A percentile compares a stretch with the other conserved stretches of the same genome.
Conservation (phyloP, 2,329 filamentous ascomycete genomes). For the Botrytis pseudocinerea region DNA sequence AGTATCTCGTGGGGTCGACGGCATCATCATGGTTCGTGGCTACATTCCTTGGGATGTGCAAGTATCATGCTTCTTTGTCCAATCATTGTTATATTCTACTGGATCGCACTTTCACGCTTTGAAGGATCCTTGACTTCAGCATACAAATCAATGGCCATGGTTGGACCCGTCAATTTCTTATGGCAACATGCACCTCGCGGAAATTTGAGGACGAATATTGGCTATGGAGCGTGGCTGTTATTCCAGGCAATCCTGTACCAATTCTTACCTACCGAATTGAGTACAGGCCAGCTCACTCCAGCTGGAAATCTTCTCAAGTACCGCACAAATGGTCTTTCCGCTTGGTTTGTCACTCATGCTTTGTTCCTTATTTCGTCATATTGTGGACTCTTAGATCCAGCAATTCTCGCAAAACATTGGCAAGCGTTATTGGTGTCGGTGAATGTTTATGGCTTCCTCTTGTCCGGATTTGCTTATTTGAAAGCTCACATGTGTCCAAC, state of each 20-base stretch:
- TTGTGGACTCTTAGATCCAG: constrained; percentile 42
- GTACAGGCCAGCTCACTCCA: constrained; percentile 46
- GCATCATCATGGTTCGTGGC: constrained; percentile 36
- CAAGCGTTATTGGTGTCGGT: constrained; percentile 43
- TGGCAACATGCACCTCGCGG: constrained; percentile 26
- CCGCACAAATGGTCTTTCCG: constrained; percentile 46
- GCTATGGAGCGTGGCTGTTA: constrained; percentile 41
- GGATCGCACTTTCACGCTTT: constrained; percentile 33
- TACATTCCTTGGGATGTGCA: constrained; percentile 33
- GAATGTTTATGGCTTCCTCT: constrained; percentile 44
- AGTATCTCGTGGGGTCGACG: constrained; percentile 34
- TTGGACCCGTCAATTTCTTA: constrained; percentile 29
- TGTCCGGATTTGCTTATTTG: constrained; percentile 41
- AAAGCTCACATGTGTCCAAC: constrained; percentile 46
- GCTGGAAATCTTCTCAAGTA: constrained; percentile 48
- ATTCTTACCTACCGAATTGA: constrained; percentile 40
- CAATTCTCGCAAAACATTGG: constrained; percentile 48
- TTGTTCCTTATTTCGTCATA: constrained; percentile 38
- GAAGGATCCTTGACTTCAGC: constrained; percentile 30
- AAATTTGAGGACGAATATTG: constrained; percentile 26
- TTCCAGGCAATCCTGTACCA: constrained; percentile 42
- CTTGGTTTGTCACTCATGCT: constrained; percentile 45
- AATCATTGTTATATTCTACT: constrained; percentile 33
- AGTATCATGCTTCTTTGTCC: constrained; percentile 33
- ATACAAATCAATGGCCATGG: constrained; percentile 23